phyloP scores from a whole-genome alignment of 495 filamentous ascomycete genomes.

The Neurospora sp. region DNA sequence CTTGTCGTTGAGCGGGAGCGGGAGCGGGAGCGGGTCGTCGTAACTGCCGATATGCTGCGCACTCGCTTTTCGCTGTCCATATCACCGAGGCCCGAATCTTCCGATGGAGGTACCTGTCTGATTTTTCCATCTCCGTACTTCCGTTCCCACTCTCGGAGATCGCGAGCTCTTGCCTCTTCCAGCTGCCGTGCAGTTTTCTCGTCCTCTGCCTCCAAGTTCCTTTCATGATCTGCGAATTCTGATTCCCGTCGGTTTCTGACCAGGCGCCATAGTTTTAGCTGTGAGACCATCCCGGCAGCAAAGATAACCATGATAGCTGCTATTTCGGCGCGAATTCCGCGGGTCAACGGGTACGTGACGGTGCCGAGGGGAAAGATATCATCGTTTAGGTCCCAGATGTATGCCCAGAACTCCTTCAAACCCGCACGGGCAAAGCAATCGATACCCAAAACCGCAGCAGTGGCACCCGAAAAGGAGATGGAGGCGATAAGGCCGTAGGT shows the following conservation, averaged over 20 bases:
- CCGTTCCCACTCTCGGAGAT: constrained; percentile 71
- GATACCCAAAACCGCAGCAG: constrained; percentile 67
- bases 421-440: constrained; percentile 87
- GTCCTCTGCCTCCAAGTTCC: constrained; percentile 58
- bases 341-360: constrained; percentile 74
- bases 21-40: constrained; percentile 11
- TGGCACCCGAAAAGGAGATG: constrained; percentile 75
- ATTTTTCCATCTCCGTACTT: constrained; percentile 51
- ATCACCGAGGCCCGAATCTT: constrained; percentile 45
- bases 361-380: constrained; percentile 68
- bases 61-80: constrained; percentile 42
- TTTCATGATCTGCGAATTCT: constrained; percentile 44
- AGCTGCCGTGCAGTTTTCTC: constrained; percentile 55
- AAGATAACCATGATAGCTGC: constrained; percentile 67
- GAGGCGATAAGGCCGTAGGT: constrained; percentile 64
- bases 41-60: constrained; percentile 17
- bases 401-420: constrained; percentile 92
- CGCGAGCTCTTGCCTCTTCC: constrained; percentile 55
- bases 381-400: constrained; percentile 78
- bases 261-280: constrained; percentile 82
- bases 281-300: constrained; percentile 67
- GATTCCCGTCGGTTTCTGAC: constrained; percentile 60
- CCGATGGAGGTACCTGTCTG: constrained; percentile 13
- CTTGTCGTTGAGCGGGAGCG: constrained; percentile 4
- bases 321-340: constrained; percentile 76